phyloP scores from a whole-genome alignment of 495 filamentous ascomycete species.

The Penicillium diatomitis region DNA sequence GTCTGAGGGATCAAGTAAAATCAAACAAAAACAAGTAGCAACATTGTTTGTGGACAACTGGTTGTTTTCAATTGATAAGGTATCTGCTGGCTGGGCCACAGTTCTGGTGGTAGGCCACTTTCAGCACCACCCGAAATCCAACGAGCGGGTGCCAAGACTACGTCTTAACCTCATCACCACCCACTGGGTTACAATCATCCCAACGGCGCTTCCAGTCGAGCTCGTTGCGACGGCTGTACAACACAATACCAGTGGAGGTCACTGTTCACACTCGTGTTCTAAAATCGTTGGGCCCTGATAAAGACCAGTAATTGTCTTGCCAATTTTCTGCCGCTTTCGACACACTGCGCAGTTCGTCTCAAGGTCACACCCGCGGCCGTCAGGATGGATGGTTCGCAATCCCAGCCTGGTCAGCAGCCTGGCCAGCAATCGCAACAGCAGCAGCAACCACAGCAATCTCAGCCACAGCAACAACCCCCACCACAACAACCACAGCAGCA shows the following conservation, averaged over 20 bases:
- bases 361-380: not conserved
- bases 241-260: not conserved
- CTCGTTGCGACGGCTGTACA: not conserved
- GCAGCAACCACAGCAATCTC: constrained; percentile 22
- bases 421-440: not conserved
- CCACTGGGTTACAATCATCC: constrained; percentile 3
- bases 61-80: not conserved
- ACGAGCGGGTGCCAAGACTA: constrained; percentile 10
- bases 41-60: too few relatives aligned
- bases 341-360: too few relatives aligned
- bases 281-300: too few relatives aligned
- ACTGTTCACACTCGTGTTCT: too few relatives aligned
- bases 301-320: too few relatives aligned
- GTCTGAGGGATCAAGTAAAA: too few relatives aligned
- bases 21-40: too few relatives aligned
- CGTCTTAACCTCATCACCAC: constrained; percentile 4
- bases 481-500: not conserved
- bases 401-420: constrained; percentile 18
- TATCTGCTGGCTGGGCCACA: not conserved
- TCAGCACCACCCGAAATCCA: not conserved
- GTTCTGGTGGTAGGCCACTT: not conserved
- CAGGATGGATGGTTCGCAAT: constrained; percentile 29
- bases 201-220: not conserved
- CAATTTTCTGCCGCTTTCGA: too few relatives aligned
- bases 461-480: constrained; percentile 2